phyloP scores from a whole-genome alignment of 768 basidiomycete genomes.

The Lyophyllum decastes region DNA sequence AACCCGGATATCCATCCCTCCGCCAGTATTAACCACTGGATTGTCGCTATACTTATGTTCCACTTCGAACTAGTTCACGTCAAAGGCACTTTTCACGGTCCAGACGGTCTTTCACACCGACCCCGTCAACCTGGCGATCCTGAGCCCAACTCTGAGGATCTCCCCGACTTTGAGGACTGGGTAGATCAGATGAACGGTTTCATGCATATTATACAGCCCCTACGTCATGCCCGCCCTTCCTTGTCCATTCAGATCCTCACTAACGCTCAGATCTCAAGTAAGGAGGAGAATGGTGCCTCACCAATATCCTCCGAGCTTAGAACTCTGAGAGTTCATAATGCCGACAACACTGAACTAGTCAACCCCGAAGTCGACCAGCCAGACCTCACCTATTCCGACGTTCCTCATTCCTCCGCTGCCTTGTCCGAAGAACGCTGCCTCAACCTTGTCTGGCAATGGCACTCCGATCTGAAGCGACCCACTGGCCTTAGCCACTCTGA shows the following conservation, averaged over 20 bases:
- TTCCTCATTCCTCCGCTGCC: background rate
- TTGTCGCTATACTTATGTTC: constrained; percentile 31
- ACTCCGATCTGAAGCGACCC: background rate
- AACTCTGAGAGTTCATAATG: background rate
- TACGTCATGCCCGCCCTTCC: background rate
- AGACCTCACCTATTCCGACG: background rate
- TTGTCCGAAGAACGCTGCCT: background rate
- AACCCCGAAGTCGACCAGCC: background rate
- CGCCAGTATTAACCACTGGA: constrained; percentile 37
- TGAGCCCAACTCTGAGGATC: constrained; percentile 17
- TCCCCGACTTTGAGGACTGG: constrained; percentile 18
- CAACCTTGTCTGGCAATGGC: background rate
- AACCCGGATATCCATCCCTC: constrained; percentile 35
- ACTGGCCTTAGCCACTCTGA: constrained; percentile 10
- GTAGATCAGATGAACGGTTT: constrained; percentile 18
- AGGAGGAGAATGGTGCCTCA: background rate
- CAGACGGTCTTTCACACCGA: constrained; percentile 32
- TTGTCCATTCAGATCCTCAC: background rate
- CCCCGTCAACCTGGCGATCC: too few relatives aligned
- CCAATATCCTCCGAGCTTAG: background rate
- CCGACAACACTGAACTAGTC: background rate
- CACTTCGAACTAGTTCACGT: constrained; percentile 26
- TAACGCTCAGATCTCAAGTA: background rate
- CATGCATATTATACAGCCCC: constrained; percentile 13
- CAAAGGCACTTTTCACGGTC: constrained; percentile 17